Evolutionary conservation across 805 yeast genomes (phyloP), one percentile per base, ranked within the genome.

Genomic region (Naumovozyma baii): DNA sequence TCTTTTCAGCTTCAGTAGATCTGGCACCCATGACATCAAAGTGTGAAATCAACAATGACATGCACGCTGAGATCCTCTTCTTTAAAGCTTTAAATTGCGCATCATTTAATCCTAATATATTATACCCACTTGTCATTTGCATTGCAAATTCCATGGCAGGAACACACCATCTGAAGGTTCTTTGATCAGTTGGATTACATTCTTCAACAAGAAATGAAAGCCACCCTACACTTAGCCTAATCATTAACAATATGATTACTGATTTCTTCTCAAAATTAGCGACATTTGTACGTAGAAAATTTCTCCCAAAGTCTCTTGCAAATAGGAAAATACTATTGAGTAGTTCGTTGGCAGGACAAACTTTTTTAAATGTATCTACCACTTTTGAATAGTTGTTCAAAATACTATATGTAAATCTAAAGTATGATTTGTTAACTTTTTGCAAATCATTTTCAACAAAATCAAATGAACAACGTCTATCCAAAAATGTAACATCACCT

Each of bases 11-110:
- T 65, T 72, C 62, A 58, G 73, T 45, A 1, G 95, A 82, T 53
- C 97, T 73, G 0, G 96, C 96, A 38, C 98, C 97, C 96, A 90
- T 92, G 39, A 92, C 87, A 63, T 92, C 97, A 55, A 92, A 92
- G 63, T 92, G 98, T 0, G 96, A 85, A 46, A 92, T 88, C 44
- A 92, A 69, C 36, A 92, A 67, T 1, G 96, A 79, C 88, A 92
- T 85, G 62, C 96, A 87, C 1, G 94, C 84, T 0, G 96, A 94
- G 33, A 92, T 95, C 54, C 85, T 87, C 39, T 75, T 71, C 50
- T 87, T 79, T 48, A 92, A 65, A 31, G 70, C 63, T 43, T 73
- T 66, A 55, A 88, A 92, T 53, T 85, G 88, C 18, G 76, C 83
- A 45, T 84, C 83, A 42, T 75, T 77, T 40, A 92, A 66, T 0